Percentiles rank a stretch among this genome's conserved stretches.
Evolutionary conservation across 1,284 basidiomycete genomes (phyloP).

Genomic region (Malassezia vespertilionis): DNA sequence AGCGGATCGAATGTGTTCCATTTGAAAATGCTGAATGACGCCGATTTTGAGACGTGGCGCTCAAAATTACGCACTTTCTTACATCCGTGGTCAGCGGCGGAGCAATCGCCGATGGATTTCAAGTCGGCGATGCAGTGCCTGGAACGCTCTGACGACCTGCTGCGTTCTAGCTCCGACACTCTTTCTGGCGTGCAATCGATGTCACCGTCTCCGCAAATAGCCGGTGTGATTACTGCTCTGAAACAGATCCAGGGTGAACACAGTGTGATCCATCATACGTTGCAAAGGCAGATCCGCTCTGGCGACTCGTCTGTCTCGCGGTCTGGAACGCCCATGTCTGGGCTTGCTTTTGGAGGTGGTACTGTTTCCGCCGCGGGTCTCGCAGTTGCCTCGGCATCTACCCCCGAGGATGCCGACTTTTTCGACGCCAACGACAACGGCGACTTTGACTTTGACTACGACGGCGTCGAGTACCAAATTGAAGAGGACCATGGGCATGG

Average conservation of each 20-base stretch:
- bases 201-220: neutral
- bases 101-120: slow-evolving; percentile 30
- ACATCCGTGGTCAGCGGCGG: slow-evolving; percentile 22
- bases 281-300: neutral
- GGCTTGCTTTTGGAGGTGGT: neutral
- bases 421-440: slow-evolving; percentile 37
- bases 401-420: slow-evolving; percentile 19
- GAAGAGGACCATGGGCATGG: slow-evolving; percentile 25
- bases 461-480: slow-evolving; percentile 16
- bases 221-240: slow-evolving; percentile 4
- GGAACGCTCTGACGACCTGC: slow-evolving; percentile 25
- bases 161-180: slow-evolving; percentile 20
- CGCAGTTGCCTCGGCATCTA: neutral
- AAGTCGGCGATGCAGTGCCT: slow-evolving; percentile 4
- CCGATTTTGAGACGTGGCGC: slow-evolving; percentile 42
- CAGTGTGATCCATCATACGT: slow-evolving; percentile 4
- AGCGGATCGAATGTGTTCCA: slow-evolving; percentile 42
- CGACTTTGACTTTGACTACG: too few species aligned
- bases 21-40: slow-evolving; percentile 36
- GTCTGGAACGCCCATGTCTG: neutral
- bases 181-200: slow-evolving; percentile 1
- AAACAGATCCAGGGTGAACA: slow-evolving; percentile 7
- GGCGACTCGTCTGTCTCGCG: too few species aligned
- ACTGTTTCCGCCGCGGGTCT: neutral
- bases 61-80: slow-evolving; percentile 35